Base-by-base conservation (phyloP, 495 filamentous ascomycete genomes). In the Penicillium samsonianum region DNA sequence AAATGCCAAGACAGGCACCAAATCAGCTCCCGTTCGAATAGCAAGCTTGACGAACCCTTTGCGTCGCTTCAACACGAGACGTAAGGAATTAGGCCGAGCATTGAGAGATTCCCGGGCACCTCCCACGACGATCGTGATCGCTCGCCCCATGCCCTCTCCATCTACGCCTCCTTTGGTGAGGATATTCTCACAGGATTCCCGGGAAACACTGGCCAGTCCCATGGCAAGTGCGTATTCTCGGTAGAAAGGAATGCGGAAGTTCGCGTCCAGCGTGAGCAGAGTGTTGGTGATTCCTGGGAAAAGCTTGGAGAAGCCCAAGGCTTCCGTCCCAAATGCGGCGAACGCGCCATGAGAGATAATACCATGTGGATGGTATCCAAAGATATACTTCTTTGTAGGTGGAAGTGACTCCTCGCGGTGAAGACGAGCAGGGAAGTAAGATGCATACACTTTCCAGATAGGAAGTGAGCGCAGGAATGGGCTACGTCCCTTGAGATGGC, bases 331-430 rank as follows among this genome's bases (percentile, higher is more conserved):
- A 61, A 98, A 97, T 16, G 92, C 88, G 4, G 89, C 90, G 72
- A 94, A 97, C 1, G 95, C 94, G 37, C 94, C 94, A 65, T 96
- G 90, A 14, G 88, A 91, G 64, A 98, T 96, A 71, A 98, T 97
- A 40, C 94, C 94, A 69, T 98, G 93, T 0, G 93, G 93, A 67
- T 97, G 94, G 70, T 98, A 97, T 41, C 95, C 94, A 67, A 98
- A 96, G 62, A 98, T 93, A 75, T 98, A 98, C 74, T 98, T 98
- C 55, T 91, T 82, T 3, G 87, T 90, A 0, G 91, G 80, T 14
- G 89, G 83, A 3, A 98, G 84, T 17, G 55, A 74, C 61, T 87
- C 80, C 37, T 90, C 91, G 55, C 93, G 88, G 72, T 98, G 92
- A 30, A 98, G 82, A 30, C 82, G 80, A 12, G 91, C 89, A 1